phyloP scores from a whole-genome alignment of 176 grass and related monocot species.

The Miscanthus lutarioriparius region DNA sequence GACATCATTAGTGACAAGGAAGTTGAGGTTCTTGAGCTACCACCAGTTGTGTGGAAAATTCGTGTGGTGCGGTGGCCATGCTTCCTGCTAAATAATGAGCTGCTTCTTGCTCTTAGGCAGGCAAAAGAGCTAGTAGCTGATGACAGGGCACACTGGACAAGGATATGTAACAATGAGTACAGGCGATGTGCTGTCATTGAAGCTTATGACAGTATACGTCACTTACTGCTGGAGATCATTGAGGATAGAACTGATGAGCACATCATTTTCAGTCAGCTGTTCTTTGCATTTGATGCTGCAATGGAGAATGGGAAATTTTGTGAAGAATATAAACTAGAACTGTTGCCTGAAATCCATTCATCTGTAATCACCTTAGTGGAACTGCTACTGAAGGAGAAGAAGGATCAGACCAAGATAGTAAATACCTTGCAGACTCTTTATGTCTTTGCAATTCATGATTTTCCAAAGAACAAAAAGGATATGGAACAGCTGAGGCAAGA shows the following conservation, averaged over 20 bases:
- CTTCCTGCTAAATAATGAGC: constrained; percentile 84
- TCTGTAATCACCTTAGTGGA: constrained; percentile 68
- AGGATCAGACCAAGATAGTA: constrained; percentile 76
- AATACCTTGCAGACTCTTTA: constrained; percentile 89
- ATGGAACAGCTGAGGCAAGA: constrained; percentile 57
- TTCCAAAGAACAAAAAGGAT: constrained; percentile 57
- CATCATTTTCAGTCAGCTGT: constrained; percentile 63
- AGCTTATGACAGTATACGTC: constrained; percentile 77
- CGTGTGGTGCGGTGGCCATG: constrained; percentile 93
- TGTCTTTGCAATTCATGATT: constrained; percentile 75
- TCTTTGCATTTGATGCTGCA: constrained; percentile 56
- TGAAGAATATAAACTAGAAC: constrained; percentile 53
- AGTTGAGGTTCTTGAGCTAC: constrained; percentile 90
- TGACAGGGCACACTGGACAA: constrained; percentile 67
- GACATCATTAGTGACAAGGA: constrained; percentile 88
- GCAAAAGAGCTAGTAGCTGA: constrained; percentile 69
- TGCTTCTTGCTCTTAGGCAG: constrained; percentile 83
- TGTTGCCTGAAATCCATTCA: constrained; percentile 67
- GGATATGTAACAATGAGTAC: constrained; percentile 76
- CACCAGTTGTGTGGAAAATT: constrained; percentile 72
- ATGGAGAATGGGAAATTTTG: constrained; percentile 52
- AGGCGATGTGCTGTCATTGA: constrained; percentile 85
- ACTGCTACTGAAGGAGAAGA: constrained; percentile 56
- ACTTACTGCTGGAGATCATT: constrained; percentile 72
- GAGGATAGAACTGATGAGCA: constrained; percentile 57